Conservation (phyloP, 768 basidiomycete species). For the Albatrellus ellisii region DNA sequence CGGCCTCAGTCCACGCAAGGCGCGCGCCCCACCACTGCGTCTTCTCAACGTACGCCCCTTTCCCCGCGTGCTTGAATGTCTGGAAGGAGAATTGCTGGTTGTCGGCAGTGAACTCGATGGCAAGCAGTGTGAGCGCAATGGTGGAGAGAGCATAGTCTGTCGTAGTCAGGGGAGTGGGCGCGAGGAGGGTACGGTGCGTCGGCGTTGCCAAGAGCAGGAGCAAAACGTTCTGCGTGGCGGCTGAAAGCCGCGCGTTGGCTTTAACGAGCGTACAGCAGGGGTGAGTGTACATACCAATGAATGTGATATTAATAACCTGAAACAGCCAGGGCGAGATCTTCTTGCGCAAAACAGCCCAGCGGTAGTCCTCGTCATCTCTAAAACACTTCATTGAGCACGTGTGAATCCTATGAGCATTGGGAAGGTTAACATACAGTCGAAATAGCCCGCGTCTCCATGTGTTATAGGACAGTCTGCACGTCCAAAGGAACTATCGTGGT, state of each 20-base stretch:
- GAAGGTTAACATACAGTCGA: conserved; percentile 33
- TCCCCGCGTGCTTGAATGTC: conserved; percentile 44
- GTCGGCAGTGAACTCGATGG: conserved; percentile 73
- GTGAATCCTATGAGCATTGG: background rate
- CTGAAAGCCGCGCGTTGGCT: conserved; percentile 21
- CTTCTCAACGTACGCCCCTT: conserved; percentile 21
- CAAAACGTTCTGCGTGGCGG: conserved; percentile 68
- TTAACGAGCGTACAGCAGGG: background rate
- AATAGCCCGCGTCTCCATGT: conserved; percentile 78
- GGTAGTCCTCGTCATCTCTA: conserved; percentile 82
- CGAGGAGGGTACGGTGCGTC: conserved; percentile 36
- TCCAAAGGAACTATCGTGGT: conserved; percentile 34
- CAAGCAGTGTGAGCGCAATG: conserved; percentile 45
- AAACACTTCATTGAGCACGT: background rate
- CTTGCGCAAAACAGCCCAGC: conserved; percentile 69
- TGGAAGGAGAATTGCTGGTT: conserved; percentile 87
- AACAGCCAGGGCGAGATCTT: conserved; percentile 42
- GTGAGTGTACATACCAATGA: conserved; percentile 39
- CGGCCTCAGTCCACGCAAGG: conserved; percentile 51
- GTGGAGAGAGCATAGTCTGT: conserved; percentile 53
- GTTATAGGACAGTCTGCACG: conserved; percentile 66
- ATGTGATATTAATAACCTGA: conserved; percentile 52
- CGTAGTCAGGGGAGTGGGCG: conserved; percentile 35
- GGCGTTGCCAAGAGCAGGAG: conserved; percentile 62
- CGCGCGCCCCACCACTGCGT: conserved; percentile 49